Evolutionary conservation across 2,329 filamentous ascomycete species (phyloP).

Genomic region (Dothideomycetes sp.): DNA sequence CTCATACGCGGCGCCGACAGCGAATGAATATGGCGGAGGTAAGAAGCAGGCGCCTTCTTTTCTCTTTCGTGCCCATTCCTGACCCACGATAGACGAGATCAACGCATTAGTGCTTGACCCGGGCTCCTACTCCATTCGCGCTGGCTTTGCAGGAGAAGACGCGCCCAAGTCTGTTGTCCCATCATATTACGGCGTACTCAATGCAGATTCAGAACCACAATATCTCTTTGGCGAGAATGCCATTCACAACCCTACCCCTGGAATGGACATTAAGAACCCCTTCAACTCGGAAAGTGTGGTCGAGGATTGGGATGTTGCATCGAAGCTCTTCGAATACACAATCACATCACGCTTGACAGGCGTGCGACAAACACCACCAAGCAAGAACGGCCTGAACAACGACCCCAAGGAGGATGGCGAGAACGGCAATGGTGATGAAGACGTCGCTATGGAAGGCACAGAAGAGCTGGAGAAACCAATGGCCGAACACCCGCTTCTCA

Average conservation of each 20-base stretch:
- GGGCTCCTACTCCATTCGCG: constrained; percentile 81
- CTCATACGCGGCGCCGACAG: constrained; percentile 19
- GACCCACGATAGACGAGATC: constrained; percentile 64
- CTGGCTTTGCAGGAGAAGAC: constrained; percentile 95
- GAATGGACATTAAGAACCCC: constrained; percentile 81
- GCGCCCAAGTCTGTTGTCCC: constrained; percentile 88
- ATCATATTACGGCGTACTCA: constrained; percentile 65
- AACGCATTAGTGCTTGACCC: constrained; percentile 94
- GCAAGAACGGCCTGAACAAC: constrained; percentile 72
- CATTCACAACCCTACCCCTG: constrained; percentile 62
- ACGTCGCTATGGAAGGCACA: constrained; percentile 50
- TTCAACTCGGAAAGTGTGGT: constrained; percentile 83
- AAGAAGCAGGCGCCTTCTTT: constrained; percentile 7
- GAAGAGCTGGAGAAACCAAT: constrained; percentile 61
- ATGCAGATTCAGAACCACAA: constrained; percentile 41
- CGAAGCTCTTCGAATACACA: constrained; percentile 84
- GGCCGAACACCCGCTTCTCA: constrained; percentile 77
- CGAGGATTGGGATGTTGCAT: constrained; percentile 90
- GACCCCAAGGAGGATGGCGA: constrained; percentile 35
- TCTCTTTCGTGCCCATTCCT: background rate
- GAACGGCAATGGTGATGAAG: constrained; percentile 37
- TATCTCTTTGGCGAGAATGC: constrained; percentile 81
- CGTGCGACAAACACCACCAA: constrained; percentile 55
- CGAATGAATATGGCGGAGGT: constrained; percentile 37
- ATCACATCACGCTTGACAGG: constrained; percentile 82